These are phyloP conservation scores for Cryptosporidium tyzzeri DNA, from an alignment of 169 alveolate genomes.

Conservation along the genomic window DNA sequence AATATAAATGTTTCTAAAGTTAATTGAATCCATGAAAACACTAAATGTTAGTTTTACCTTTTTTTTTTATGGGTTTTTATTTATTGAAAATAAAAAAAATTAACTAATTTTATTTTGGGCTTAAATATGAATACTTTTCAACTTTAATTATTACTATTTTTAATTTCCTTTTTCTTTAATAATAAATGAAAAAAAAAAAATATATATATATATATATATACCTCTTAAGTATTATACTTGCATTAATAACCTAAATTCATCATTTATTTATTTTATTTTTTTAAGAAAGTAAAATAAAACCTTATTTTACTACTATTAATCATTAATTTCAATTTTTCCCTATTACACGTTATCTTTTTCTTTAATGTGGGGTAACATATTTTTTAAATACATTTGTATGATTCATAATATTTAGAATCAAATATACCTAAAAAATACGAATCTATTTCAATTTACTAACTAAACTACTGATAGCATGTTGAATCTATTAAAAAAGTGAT, in stretches of 20 bases:
- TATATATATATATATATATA: too few species aligned
- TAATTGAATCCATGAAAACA: background rate
- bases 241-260: background rate
- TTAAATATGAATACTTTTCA: too few species aligned
- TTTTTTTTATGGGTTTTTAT: background rate
- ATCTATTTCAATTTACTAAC: too few species aligned
- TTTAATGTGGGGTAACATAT: conserved; percentile 9
- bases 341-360: background rate
- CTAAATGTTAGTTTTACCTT: background rate
- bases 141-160: too few species aligned
- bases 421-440: too few species aligned
- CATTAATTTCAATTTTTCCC: background rate
- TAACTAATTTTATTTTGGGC: too few species aligned
- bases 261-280: background rate
- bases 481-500: too few species aligned
- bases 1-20: background rate
- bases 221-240: background rate
- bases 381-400: background rate
- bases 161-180: too few species aligned
- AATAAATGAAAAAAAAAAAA: too few species aligned
- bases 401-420: too few species aligned
- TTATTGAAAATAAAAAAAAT: too few species aligned
- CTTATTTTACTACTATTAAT: background rate
- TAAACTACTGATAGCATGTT: background rate
- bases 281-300: background rate